Evolutionary conservation across 768 basidiomycete genomes (phyloP).

Genomic region (Lactarius deliciosus): DNA sequence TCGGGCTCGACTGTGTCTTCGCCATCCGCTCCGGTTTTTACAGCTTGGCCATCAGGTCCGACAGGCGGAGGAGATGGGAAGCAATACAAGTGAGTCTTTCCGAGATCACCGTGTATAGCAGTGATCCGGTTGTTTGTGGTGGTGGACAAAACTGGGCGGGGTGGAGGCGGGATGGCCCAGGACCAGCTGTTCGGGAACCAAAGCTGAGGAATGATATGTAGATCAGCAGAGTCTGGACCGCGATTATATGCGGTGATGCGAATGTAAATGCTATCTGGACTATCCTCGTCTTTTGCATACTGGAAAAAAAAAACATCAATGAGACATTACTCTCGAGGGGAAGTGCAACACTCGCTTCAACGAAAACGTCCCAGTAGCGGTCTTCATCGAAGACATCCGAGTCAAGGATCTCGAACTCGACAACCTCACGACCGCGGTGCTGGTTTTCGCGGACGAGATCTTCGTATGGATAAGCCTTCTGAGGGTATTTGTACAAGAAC

Average conservation of each 20-base stretch:
- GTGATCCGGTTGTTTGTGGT: conserved; percentile 61
- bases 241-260: conserved; percentile 97
- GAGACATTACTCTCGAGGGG: background rate
- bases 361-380: conserved; percentile 97
- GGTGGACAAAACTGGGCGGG: conserved; percentile 59
- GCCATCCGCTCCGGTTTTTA: conserved; percentile 51
- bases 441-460: conserved; percentile 85
- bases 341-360: conserved; percentile 64
- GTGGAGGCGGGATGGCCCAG: conserved; percentile 72
- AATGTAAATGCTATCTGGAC: conserved; percentile 83
- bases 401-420: conserved; percentile 93
- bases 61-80: conserved; percentile 92
- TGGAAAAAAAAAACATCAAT: conserved; percentile 37
- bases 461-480: conserved; percentile 90
- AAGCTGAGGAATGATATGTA: conserved; percentile 93
- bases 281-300: conserved; percentile 98
- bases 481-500: conserved; percentile 98
- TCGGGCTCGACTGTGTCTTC: conserved; percentile 78
- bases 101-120: conserved; percentile 71
- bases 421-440: conserved; percentile 77
- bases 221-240: conserved; percentile 89
- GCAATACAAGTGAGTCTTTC: conserved; percentile 81
- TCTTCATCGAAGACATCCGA: conserved; percentile 90
- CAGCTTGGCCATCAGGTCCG: conserved; percentile 58
- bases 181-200: conserved; percentile 99